These are phyloP conservation scores for Hymenoscyphus linearis DNA, from an alignment of 2,329 filamentous ascomycete genomes.

Conservation along the genomic window DNA sequence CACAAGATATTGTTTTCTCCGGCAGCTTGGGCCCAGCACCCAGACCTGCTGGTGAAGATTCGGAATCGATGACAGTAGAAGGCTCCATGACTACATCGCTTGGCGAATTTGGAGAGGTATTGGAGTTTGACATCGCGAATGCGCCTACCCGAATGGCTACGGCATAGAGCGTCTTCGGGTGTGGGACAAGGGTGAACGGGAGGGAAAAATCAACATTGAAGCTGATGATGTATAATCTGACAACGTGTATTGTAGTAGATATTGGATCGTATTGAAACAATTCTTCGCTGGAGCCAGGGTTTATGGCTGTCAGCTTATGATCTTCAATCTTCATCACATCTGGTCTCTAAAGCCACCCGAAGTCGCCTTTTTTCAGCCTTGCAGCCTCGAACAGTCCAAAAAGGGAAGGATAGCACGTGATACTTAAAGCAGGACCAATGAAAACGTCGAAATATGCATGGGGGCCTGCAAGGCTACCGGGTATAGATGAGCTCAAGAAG, in stretches of 20 bases:
- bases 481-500: no score
- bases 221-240: not conserved
- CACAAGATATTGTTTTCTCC: slow-evolving; percentile 67
- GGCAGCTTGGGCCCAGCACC: slow-evolving; percentile 9
- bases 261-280: not conserved
- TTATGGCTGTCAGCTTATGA: no score
- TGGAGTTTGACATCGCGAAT: not conserved
- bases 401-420: not conserved
- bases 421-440: not conserved
- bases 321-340: not conserved
- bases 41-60: not conserved
- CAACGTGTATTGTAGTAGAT: not conserved
- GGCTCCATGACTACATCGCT: not conserved
- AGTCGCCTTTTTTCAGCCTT: not conserved
- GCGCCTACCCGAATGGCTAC: not conserved
- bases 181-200: not conserved
- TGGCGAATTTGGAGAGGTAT: not conserved
- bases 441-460: not conserved
- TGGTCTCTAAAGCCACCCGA: slow-evolving; percentile 1
- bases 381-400: not conserved
- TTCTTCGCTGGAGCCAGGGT: not conserved
- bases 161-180: not conserved
- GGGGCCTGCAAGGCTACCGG: not conserved
- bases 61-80: not conserved
- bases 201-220: not conserved